phyloP scores from a whole-genome alignment of 176 grass and related monocot genomes.

The Hsuehochloa calcarea region DNA sequence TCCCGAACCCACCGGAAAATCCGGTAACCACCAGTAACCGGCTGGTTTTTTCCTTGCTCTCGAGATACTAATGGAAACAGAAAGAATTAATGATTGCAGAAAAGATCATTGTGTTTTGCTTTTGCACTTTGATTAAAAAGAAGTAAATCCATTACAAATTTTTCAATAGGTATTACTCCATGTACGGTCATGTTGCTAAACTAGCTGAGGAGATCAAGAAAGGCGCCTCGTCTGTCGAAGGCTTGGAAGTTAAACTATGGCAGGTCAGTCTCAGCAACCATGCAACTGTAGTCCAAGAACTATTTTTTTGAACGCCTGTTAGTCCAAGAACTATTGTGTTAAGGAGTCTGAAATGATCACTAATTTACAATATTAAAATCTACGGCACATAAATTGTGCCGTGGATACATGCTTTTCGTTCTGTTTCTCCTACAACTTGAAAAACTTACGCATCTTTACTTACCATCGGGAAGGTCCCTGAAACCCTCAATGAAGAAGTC shows the following conservation, averaged over 20 bases:
- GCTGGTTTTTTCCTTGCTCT: too few species aligned
- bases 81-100: not conserved
- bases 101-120: constrained; percentile 16
- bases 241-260: constrained; percentile 76
- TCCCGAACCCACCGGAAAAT: too few species aligned
- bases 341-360: not conserved
- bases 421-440: not conserved
- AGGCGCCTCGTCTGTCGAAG: constrained; percentile 72
- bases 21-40: too few species aligned
- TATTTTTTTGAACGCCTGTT: too few species aligned
- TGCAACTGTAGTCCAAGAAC: not conserved
- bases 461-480: constrained; percentile 38
- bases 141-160: not conserved
- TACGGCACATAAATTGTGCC: not conserved
- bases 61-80: not conserved
- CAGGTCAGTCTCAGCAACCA: constrained; percentile 53
- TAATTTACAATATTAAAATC: not conserved
- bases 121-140: not conserved
- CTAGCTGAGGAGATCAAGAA: constrained; percentile 84
- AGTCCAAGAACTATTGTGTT: not conserved
- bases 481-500: constrained; percentile 51
- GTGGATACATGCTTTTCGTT: not conserved
- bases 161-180: constrained; percentile 70
- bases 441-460: not conserved
- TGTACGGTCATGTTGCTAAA: constrained; percentile 83